phyloP scores from a whole-genome alignment of 2,329 filamentous ascomycete species.

The Fusarium mangiferae region DNA sequence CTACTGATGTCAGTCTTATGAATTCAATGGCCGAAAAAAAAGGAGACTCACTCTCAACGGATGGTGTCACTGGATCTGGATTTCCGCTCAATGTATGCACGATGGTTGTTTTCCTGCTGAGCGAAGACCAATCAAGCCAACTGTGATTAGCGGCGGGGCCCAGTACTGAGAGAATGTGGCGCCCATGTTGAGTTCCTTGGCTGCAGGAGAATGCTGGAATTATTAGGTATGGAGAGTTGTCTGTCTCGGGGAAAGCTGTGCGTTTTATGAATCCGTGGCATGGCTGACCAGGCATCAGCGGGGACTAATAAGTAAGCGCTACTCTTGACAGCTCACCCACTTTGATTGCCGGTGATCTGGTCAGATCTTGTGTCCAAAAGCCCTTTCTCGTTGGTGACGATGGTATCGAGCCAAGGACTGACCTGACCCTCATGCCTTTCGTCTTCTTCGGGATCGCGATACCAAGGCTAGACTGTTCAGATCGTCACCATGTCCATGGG shows the following conservation, averaged over 20 bases:
- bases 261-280: neutral
- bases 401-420: neutral
- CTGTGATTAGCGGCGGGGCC: neutral
- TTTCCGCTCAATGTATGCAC: neutral
- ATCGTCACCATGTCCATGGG: rapidly evolving
- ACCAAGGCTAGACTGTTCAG: rapidly evolving
- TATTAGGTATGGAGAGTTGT: rapidly evolving
- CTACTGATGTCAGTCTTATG: neutral
- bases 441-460: neutral
- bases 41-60: neutral
- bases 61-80: rapidly evolving
- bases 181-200: neutral
- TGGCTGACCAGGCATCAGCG: neutral
- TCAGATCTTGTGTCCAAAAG: neutral
- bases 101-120: neutral
- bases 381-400: rapidly evolving
- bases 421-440: neutral
- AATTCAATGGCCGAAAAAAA: rapidly evolving
- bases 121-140: neutral
- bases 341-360: neutral
- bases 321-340: neutral
- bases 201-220: rapidly evolving
- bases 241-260: neutral
- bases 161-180: neutral
- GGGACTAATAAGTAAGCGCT: neutral